These are phyloP conservation scores for Aspergillus tanneri DNA, from an alignment of 2,329 filamentous ascomycete species.

Conservation along the genomic window DNA sequence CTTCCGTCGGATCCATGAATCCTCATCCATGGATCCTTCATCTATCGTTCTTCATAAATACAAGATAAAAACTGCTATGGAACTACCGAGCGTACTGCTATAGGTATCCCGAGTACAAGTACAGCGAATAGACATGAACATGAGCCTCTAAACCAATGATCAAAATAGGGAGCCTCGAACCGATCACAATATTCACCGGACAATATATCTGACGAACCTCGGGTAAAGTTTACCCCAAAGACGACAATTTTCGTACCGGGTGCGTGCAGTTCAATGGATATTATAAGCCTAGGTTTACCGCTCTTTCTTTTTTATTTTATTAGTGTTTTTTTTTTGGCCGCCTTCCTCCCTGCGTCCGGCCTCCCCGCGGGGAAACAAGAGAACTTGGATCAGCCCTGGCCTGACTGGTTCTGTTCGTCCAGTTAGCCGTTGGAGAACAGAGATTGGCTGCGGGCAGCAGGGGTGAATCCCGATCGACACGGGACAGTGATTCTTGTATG, in stretches of 20 bases:
- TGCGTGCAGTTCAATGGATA: background rate
- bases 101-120: no score
- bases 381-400: constrained; percentile 16
- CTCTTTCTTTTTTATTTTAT: background rate
- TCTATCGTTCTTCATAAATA: no score
- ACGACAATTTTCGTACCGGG: constrained; percentile 13
- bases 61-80: no score
- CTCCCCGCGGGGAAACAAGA: constrained; percentile 27
- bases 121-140: no score
- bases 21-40: no score
- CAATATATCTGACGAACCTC: constrained; percentile 19
- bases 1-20: background rate
- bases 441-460: constrained; percentile 16
- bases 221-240: constrained; percentile 14
- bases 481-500: background rate
- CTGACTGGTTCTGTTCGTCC: constrained; percentile 3
- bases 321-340: background rate
- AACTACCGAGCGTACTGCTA: no score
- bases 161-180: no score
- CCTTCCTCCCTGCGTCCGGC: constrained; percentile 20
- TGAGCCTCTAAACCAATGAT: no score
- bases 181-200: constrained; percentile 8
- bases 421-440: background rate
- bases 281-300: no score
- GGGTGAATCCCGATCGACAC: constrained; percentile 22